phyloP scores from a whole-genome alignment of 108 stramenopile species.

The Discostella pseudostelligera region DNA sequence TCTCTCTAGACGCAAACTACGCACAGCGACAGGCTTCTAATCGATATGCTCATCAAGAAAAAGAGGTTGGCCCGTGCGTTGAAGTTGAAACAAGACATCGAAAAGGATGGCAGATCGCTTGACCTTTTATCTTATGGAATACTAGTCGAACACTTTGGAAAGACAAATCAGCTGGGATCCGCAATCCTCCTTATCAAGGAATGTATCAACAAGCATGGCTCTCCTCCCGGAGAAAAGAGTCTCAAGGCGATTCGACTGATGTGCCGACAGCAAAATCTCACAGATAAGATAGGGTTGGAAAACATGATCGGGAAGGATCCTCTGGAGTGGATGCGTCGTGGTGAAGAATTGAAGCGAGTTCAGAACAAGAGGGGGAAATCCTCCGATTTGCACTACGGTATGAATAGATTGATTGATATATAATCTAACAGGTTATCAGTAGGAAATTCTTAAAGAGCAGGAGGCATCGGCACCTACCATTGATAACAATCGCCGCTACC shows the following conservation, averaged over 20 bases:
- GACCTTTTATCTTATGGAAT: conserved; percentile 77
- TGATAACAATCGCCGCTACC: too few species aligned
- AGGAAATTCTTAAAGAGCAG: too few species aligned
- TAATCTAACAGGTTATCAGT: too few species aligned
- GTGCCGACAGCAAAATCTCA: conserved; percentile 47
- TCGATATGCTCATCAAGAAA: conserved; percentile 80
- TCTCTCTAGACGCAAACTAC: conserved; percentile 57
- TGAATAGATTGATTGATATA: conserved; percentile 43
- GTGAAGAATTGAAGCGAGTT: conserved; percentile 62
- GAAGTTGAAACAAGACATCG: conserved; percentile 61
- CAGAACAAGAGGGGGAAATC: conserved; percentile 53
- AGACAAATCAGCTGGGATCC: conserved; percentile 66
- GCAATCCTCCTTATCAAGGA: conserved; percentile 79
- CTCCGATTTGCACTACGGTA: conserved; percentile 28
- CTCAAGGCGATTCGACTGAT: conserved; percentile 54
- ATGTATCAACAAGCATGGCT: conserved; percentile 65
- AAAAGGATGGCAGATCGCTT: conserved; percentile 57
- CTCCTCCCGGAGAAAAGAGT: conserved; percentile 67
- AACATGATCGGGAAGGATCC: conserved; percentile 76
- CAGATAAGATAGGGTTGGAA: conserved; percentile 49
- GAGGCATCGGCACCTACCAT: too few species aligned
- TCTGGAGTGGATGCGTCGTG: conserved; percentile 70
- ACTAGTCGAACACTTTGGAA: conserved; percentile 72
- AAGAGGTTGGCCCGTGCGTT: conserved; percentile 70
- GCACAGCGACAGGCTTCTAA: conserved; percentile 74